phyloP scores from a whole-genome alignment of 495 filamentous ascomycete genomes.

The Penicillium mononematosum region DNA sequence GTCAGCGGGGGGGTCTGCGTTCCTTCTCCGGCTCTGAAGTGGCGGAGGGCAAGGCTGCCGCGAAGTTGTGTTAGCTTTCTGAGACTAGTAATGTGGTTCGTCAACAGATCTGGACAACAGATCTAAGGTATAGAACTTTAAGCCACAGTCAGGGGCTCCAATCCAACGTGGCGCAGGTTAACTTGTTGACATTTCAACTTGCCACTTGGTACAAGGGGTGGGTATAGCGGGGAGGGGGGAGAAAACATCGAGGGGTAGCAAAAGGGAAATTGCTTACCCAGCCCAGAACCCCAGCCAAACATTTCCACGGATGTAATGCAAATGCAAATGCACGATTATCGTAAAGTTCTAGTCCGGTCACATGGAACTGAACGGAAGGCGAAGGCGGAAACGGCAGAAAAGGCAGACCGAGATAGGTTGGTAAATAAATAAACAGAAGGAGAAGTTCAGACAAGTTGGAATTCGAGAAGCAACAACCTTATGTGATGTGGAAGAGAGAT shows the following conservation, averaged over 20 bases:
- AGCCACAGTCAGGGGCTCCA: not conserved
- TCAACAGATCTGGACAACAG: not conserved
- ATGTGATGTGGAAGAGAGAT: not conserved
- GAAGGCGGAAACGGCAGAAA: not conserved
- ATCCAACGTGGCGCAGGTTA: not conserved
- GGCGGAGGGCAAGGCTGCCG: conserved; percentile 36
- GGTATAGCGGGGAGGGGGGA: not conserved
- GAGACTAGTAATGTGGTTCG: not conserved
- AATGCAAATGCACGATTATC: conserved; percentile 13
- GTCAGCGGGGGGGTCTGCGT: conserved; percentile 45
- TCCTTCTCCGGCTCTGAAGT: conserved; percentile 42
- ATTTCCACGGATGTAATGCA: conserved; percentile 19
- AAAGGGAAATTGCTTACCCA: conserved; percentile 29
- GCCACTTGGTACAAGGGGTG: not conserved
- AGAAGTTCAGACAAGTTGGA: not conserved
- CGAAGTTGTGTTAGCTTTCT: not conserved
- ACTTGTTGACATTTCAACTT: not conserved
- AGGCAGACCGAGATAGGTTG: not conserved
- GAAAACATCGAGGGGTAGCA: conserved; percentile 3
- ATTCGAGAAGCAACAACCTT: too few species aligned
- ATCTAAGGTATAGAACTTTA: not conserved
- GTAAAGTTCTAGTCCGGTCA: conserved; percentile 1
- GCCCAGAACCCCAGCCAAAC: conserved; percentile 41
- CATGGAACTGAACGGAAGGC: conserved; percentile 1
- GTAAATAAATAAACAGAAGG: not conserved